phyloP scores from a whole-genome alignment of 225 moss, liverwort and hornwort species.

The Takakia lepidozioides region DNA sequence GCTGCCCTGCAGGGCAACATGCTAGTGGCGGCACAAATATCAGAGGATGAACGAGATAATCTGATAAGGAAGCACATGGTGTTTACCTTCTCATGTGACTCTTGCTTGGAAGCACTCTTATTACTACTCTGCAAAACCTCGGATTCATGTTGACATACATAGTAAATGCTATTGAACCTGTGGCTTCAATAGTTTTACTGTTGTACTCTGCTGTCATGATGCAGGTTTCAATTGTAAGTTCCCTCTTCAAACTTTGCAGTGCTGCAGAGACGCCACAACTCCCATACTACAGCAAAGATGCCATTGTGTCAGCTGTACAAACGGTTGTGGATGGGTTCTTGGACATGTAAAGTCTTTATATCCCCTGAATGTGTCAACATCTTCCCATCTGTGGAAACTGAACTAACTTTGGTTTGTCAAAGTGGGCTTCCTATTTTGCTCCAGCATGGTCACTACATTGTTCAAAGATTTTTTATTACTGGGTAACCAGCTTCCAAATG shows the following conservation, averaged over 20 bases:
- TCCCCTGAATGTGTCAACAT: too few species aligned
- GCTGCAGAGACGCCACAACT: slow-evolving; percentile 41
- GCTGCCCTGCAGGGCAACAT: slow-evolving; percentile 60
- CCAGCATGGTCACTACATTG: too few species aligned
- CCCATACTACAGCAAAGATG: slow-evolving; percentile 54
- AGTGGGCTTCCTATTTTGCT: too few species aligned
- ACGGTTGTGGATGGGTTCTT: slow-evolving; percentile 88
- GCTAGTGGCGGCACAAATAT: slow-evolving; percentile 56
- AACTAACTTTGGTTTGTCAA: not conserved
- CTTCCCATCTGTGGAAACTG: too few species aligned
- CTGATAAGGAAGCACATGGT: slow-evolving; percentile 84
- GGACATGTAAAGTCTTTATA: slow-evolving; percentile 42
- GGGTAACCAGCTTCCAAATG: too few species aligned
- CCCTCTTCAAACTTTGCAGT: slow-evolving; percentile 66
- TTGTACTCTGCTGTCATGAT: not conserved
- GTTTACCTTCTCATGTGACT: not conserved
- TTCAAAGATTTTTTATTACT: too few species aligned
- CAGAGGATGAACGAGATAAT: slow-evolving; percentile 86
- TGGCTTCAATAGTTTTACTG: too few species aligned
- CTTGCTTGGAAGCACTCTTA: not conserved
- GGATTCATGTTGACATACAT: too few species aligned
- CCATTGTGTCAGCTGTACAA: slow-evolving; percentile 52
- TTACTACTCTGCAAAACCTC: not conserved
- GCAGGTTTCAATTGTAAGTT: slow-evolving; percentile 80
- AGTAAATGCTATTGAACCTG: too few species aligned